Base-by-base conservation (phyloP, 345 rosid genomes). In the Camelina neglecta region DNA sequence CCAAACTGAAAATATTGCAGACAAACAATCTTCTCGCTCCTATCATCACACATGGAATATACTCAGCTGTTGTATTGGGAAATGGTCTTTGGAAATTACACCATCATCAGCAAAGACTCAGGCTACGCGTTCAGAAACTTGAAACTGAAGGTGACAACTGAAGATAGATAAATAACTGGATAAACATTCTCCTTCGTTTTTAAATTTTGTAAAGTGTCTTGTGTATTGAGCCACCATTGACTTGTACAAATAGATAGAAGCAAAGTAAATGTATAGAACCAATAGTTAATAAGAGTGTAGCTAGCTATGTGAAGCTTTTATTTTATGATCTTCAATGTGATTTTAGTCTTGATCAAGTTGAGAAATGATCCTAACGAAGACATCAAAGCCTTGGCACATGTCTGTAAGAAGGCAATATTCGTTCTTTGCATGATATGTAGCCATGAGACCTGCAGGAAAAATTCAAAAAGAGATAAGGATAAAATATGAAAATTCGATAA, bases 21-120 rank as follows among this genome's bases (percentile, higher is more conserved):
- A 94, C 97, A 13, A 79, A 85, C 74, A 94, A 94, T 71, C 89
- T 92, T 70, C 97, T 94, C 15, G 91, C 92, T 3, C 96, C 97
- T 2, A 94, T 94, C 57, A 88, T 92, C 48, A 90, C 98, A 5
- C 98, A 94, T 31, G 97, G 95, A 6, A 94, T 94, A 77, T 92
- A 92, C 82, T 92, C 97, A 0, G 81, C 95, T 1, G 93, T 90
- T n/a, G 89, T 94, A 49, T 60, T 92, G 59, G 98, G 97, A 42
- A 96, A 89, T 64, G 96, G 96, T 33, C 95, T 92, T 6, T 90
- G 92, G 96, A 94, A 94, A 85, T 83, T 94, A 68, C 92, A 94
- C 12, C 88, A 92, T 64, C 97, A 94, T 65, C 85, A 86, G 36
- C 72, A 88, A 76, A 74, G 90, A 76, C 83, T 94, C 48, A 88